These are phyloP conservation scores for Suillus spraguei DNA, from an alignment of 768 basidiomycete species.

Conservation along the genomic window DNA sequence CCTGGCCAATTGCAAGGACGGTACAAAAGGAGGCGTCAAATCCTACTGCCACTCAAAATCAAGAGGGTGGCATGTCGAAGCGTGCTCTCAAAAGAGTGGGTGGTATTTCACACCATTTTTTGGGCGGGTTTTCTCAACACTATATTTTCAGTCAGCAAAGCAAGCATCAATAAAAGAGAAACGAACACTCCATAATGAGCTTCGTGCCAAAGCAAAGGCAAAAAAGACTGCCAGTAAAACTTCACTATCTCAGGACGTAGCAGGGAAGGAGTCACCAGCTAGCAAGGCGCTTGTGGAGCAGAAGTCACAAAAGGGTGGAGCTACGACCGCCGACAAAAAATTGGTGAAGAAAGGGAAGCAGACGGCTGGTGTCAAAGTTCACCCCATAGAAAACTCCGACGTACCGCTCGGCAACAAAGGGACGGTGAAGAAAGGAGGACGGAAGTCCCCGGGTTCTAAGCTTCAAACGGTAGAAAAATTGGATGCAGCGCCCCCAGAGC, in stretches of 20 bases:
- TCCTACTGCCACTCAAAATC: conserved; percentile 1
- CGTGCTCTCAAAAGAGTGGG: conserved; percentile 65
- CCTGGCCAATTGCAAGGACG: conserved; percentile 43
- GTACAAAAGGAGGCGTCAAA: conserved; percentile 13
- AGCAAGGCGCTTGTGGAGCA: neutral
- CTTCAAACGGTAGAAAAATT: neutral
- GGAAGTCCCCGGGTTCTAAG: neutral
- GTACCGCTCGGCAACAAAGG: neutral
- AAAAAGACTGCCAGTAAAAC: conserved; percentile 29
- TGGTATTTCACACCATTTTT: conserved; percentile 6
- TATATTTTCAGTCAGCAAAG: conserved; percentile 45
- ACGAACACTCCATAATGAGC: conserved; percentile 50
- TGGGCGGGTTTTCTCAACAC: neutral
- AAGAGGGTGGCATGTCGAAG: conserved; percentile 46
- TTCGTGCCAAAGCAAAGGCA: conserved; percentile 42
- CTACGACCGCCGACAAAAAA: neutral
- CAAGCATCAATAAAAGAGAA: conserved; percentile 45
- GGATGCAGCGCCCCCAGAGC: neutral
- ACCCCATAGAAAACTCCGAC: neutral
- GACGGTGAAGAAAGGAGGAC: neutral
- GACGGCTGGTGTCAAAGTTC: neutral
- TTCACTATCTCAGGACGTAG: neutral
- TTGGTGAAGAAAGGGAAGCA: neutral
- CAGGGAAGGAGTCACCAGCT: neutral
- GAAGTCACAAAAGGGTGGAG: neutral